Conservation (phyloP, 208 protist genomes). For the Leishmania gerbilli region DNA sequence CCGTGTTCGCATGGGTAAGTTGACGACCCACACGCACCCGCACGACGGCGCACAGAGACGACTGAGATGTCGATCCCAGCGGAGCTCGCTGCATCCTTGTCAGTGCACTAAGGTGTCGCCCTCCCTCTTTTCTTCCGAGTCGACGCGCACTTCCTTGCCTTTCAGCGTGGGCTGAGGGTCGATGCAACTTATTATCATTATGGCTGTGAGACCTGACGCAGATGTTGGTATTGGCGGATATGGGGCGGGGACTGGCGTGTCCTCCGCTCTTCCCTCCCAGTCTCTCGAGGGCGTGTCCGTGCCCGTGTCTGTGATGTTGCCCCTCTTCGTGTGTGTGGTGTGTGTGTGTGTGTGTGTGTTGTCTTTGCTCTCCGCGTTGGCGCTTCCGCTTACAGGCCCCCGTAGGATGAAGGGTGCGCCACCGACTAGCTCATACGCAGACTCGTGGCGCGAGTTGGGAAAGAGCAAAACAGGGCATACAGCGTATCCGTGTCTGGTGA, state of each 20-base stretch:
- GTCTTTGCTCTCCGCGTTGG: neutral
- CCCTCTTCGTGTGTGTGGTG: no score
- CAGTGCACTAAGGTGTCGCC: neutral
- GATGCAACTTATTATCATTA: neutral
- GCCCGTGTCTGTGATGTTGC: no score
- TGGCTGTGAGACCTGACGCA: neutral
- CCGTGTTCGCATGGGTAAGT: neutral
- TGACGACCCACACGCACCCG: neutral
- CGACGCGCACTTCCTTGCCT: neutral
- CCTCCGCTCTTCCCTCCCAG: neutral
- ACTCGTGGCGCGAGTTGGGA: neutral
- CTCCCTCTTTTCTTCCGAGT: neutral
- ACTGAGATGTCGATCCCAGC: neutral
- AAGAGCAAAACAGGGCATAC: neutral
- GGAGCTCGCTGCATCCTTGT: neutral
- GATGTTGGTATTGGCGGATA: neutral
- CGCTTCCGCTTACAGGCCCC: neutral
- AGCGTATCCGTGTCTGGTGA: neutral
- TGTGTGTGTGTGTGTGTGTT: no score
- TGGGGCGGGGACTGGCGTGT: neutral
- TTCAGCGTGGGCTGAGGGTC: neutral
- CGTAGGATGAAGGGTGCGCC: neutral
- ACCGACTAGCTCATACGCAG: neutral
- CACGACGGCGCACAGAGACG: neutral
- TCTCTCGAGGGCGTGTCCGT: neutral